Conservation (phyloP, 2,329 filamentous ascomycete species). For the Aspergillus bombycis region DNA sequence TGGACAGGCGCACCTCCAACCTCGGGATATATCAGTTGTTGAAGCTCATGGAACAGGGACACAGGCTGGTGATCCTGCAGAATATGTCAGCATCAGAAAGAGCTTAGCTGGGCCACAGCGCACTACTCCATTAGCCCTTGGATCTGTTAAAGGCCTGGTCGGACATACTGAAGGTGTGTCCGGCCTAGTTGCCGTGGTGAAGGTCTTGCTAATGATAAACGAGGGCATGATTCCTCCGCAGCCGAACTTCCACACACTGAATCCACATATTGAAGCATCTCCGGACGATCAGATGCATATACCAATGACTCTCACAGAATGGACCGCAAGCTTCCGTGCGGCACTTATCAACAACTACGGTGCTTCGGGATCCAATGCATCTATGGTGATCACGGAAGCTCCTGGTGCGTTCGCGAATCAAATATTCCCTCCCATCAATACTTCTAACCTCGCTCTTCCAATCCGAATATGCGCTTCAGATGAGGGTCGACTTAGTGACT, state of each 20-base stretch:
- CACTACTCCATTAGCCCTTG: conserved; percentile 22
- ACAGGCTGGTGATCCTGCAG: conserved; percentile 34
- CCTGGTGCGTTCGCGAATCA: conserved; percentile 4
- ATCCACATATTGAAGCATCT: conserved; percentile 21
- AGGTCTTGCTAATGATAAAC: conserved; percentile 36
- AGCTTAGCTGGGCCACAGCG: conserved; percentile 24
- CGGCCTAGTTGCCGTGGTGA: conserved; percentile 35
- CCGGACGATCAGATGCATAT: conserved; percentile 24
- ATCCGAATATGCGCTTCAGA: conserved; percentile 21
- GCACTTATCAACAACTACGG: conserved; percentile 37
- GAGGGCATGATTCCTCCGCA: conserved; percentile 29
- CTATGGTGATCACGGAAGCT: conserved; percentile 31
- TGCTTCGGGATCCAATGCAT: conserved; percentile 31
- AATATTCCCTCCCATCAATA: conserved; percentile 15
- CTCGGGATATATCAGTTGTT: conserved; percentile 34
- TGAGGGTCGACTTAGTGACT: conserved; percentile 14
- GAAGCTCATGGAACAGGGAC: conserved; percentile 41
- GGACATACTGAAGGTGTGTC: conserved; percentile 40
- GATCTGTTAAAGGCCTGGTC: conserved; percentile 38
- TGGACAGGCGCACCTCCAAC: conserved; percentile 24
- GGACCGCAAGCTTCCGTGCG: conserved; percentile 16
- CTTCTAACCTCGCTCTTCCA: conserved; percentile 7
- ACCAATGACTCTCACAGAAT: conserved; percentile 16
- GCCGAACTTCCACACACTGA: conserved; percentile 29
- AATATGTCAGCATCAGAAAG: conserved; percentile 29